Percentiles rank a stretch among this genome's conserved stretches.
Evolutionary conservation across 208 protist species (phyloP).

Genomic region (Crithidia acanthocephali): DNA sequence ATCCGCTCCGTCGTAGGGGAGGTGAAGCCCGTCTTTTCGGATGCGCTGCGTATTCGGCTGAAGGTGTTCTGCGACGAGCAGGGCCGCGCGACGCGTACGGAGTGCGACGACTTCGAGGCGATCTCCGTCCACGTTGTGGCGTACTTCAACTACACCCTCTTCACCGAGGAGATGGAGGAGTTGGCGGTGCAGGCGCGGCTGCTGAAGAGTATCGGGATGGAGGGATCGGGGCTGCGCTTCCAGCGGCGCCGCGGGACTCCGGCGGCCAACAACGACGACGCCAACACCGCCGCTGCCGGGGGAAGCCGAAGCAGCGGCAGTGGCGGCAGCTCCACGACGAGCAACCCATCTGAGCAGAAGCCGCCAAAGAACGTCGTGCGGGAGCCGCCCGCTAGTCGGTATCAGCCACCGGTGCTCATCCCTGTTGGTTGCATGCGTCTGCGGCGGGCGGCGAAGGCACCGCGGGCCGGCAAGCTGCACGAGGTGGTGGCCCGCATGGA

Average conservation of each 20-base stretch:
- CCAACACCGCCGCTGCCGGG: no score
- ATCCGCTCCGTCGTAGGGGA: slow-evolving; percentile 40
- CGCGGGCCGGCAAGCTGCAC: slow-evolving; percentile 30
- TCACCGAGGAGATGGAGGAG: slow-evolving; percentile 32
- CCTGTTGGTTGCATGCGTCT: slow-evolving; percentile 38
- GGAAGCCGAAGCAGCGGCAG: background rate
- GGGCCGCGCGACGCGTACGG: slow-evolving; percentile 8
- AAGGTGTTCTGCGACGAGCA: slow-evolving; percentile 41
- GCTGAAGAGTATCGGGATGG: slow-evolving; percentile 36
- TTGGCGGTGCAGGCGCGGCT: slow-evolving; percentile 30
- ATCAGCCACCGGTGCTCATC: slow-evolving; percentile 29
- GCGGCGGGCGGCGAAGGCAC: slow-evolving; percentile 32
- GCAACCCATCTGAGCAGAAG: background rate
- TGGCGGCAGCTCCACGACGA: no score
- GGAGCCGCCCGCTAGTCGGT: background rate
- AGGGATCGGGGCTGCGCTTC: slow-evolving; percentile 31
- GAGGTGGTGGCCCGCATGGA: slow-evolving; percentile 50
- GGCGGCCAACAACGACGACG: background rate
- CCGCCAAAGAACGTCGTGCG: background rate
- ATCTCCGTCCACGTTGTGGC: slow-evolving; percentile 49
- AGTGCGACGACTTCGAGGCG: slow-evolving; percentile 43
- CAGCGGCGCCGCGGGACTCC: slow-evolving; percentile 9
- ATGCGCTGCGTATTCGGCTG: slow-evolving; percentile 27
- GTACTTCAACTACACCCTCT: slow-evolving; percentile 47
- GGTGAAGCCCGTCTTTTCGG: slow-evolving; percentile 39